Conservation (phyloP, 352 stramenopile species). For the Globisporangium rhizosaccharum region DNA sequence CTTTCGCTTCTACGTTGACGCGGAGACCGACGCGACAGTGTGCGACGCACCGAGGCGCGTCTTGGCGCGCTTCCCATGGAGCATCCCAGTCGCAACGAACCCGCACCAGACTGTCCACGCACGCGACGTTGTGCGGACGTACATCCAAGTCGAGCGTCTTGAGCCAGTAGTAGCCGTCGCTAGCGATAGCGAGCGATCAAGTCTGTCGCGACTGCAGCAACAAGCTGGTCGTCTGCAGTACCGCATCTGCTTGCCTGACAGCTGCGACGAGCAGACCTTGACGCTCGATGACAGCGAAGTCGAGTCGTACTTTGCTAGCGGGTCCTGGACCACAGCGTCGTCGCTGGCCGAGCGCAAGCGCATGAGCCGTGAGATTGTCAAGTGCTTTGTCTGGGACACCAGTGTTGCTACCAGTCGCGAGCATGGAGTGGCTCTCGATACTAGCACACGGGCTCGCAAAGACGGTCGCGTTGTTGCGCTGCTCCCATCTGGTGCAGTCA, state of each 20-base stretch:
- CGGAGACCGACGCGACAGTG: constrained; percentile 3
- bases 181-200: not conserved
- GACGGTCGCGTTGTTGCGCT: constrained; percentile 22
- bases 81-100: constrained; percentile 28
- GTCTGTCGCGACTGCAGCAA: not conserved
- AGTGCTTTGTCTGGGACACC: constrained; percentile 28
- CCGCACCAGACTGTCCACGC: constrained; percentile 36
- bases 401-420: not conserved
- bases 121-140: constrained; percentile 30
- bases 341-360: constrained; percentile 7
- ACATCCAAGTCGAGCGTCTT: constrained; percentile 55
- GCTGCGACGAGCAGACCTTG: constrained; percentile 46
- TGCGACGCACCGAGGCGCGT: constrained; percentile 18
- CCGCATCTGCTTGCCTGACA: constrained; percentile 42
- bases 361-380: constrained; percentile 24
- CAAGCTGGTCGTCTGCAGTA: constrained; percentile 19
- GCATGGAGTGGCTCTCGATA: not conserved
- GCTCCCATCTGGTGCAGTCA: constrained; percentile 25
- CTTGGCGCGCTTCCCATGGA: constrained; percentile 37
- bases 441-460: not conserved
- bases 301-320: constrained; percentile 35
- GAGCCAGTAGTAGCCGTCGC: not conserved
- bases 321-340: constrained; percentile 30
- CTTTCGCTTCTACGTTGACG: constrained; percentile 23
- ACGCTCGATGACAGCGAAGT: constrained; percentile 41